Evolutionary conservation across 805 yeast species (phyloP).

Genomic region (Sungouiozyma intestinalis): DNA sequence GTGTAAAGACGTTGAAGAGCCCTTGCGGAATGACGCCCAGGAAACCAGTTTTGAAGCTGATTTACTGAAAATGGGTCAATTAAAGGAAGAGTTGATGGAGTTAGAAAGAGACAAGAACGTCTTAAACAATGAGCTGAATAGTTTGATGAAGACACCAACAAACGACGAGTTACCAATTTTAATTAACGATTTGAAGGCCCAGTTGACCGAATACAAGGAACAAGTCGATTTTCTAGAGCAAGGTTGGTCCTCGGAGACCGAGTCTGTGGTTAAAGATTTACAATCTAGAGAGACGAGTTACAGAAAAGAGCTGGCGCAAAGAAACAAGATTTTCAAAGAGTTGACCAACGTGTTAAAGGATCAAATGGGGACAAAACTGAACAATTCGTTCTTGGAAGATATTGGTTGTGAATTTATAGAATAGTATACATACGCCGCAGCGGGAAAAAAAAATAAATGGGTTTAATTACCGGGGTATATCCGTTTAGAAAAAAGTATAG

Average conservation of each 20-base stretch:
- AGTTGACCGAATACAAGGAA: background rate
- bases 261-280: conserved; percentile 7
- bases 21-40: conserved; percentile 4
- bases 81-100: conserved; percentile 17
- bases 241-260: background rate
- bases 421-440: conserved; percentile 1
- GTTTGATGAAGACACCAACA: background rate
- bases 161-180: background rate
- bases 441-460: no score
- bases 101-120: conserved; percentile 9
- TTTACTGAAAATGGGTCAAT: conserved; percentile 13
- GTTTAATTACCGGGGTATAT: no score
- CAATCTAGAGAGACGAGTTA: conserved; percentile 6
- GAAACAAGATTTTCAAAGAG: conserved; percentile 13
- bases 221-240: background rate
- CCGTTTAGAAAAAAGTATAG: background rate
- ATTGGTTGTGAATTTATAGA: conserved; percentile 16
- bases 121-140: background rate
- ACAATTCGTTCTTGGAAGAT: conserved; percentile 21
- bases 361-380: conserved; percentile 15
- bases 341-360: conserved; percentile 19
- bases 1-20: conserved; percentile 28
- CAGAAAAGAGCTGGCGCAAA: conserved; percentile 11
- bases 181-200: background rate
- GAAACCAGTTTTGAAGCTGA: conserved; percentile 1